Base-by-base conservation (phyloP, 306 rosid genomes). In the Rosa persica region DNA sequence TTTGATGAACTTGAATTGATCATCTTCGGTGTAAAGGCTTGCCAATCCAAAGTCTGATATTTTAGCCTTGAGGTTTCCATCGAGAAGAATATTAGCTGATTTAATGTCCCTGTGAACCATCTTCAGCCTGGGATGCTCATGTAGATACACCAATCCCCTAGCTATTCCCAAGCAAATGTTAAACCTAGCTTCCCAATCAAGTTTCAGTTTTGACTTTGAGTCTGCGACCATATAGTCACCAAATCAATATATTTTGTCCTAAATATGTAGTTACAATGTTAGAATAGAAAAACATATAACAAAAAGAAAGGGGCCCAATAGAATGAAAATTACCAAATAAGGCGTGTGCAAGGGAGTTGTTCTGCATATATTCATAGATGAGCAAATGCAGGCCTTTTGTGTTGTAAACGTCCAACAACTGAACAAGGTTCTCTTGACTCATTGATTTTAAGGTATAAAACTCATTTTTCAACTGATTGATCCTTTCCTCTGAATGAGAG, bases 71-170 rank as follows among this genome's bases (percentile, higher is more conserved):
- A 75, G 19, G 1, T 54, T 39, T 17, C 2, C 20, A 52, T 77
- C 57, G 5, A 68, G 74, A 77, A 77, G 75, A 68, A 77, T 38
- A 54, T 68, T 77, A 23, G 75, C 10, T 49, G 79, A 57, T 17
- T 75, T 75, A 20, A 75, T 60, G 25, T 68, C 66, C 60, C 54
- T 25, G 34, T 61, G 71, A 46, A 75, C 79, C 38, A 61, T 43
- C 79, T 6, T 27, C 36, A n/a, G 44, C 42, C 47, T 43, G 12
- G 68, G 52, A 74, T 27, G 79, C 36, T 38, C 79, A n/a, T 76
- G 72, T 62, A 64, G 64, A 65, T 76, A 4, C 43, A 4, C 43
- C 43, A 39, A 39, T 39, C 43, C 43, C 43, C 3, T 39, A 39
- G 43, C 43, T 39, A 76, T 76, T 15, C 51, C 79, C 70, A 46